Conservation (phyloP, 2,329 filamentous ascomycete genomes). For the Ophiostoma montium region DNA sequence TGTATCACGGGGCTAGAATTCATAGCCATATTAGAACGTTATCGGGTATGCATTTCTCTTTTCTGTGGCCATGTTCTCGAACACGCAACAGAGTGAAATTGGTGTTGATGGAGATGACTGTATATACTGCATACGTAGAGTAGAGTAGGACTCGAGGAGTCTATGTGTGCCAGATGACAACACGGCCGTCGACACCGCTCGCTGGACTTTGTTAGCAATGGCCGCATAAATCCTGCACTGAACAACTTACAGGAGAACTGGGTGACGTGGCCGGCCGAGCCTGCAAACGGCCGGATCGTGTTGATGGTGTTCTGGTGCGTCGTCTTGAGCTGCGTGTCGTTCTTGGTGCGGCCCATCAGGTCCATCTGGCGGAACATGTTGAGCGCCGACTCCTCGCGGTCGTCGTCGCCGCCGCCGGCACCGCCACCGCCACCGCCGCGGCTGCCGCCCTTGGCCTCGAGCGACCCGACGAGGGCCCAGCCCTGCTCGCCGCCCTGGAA, state of each 20-base stretch:
- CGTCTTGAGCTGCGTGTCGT: conserved; percentile 89
- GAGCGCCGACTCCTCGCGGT: conserved; percentile 78
- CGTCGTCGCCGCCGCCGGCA: conserved; percentile 31
- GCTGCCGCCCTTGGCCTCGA: conserved; percentile 60
- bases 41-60: not conserved
- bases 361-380: conserved; percentile 99
- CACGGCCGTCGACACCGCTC: conserved; percentile 68
- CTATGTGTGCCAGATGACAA: conserved; percentile 62
- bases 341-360: conserved; percentile 79
- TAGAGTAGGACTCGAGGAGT: not conserved
- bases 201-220: conserved; percentile 30
- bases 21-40: not conserved
- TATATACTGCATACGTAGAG: not conserved
- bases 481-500: conserved; percentile 66
- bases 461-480: conserved; percentile 70
- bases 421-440: conserved; percentile 32
- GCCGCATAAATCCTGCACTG: conserved; percentile 9
- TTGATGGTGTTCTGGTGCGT: conserved; percentile 94
- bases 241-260: conserved; percentile 73
- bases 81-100: not conserved
- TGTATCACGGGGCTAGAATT: not conserved
- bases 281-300: conserved; percentile 65
- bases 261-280: conserved; percentile 45
- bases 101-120: not conserved
- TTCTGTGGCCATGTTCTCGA: not conserved